phyloP scores from a whole-genome alignment of 768 basidiomycete genomes.

The Paxillus ammoniavirescens region DNA sequence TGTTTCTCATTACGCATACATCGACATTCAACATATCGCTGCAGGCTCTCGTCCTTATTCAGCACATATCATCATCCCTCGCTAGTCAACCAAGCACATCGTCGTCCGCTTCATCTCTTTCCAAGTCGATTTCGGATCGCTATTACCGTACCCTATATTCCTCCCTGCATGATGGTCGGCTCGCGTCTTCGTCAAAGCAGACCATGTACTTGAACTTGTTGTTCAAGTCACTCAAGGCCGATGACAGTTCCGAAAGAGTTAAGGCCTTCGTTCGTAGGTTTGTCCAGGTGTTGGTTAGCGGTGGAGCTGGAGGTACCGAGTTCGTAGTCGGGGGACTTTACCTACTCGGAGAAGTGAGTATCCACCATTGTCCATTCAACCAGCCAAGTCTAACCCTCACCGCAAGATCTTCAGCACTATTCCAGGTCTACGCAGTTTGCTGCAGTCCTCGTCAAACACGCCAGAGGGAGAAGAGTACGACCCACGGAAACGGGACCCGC shows the following conservation, averaged over 20 bases:
- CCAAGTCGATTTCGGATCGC: slow-evolving; percentile 56
- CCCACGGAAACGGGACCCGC: slow-evolving; percentile 85
- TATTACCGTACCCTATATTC: slow-evolving; percentile 86
- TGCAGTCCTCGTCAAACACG: slow-evolving; percentile 34
- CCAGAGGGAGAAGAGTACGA: slow-evolving; percentile 58
- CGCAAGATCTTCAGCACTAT: slow-evolving; percentile 50
- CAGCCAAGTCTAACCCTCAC: neutral
- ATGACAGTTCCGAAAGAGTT: slow-evolving; percentile 55
- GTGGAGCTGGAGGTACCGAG: slow-evolving; percentile 73
- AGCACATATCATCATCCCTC: slow-evolving; percentile 70
- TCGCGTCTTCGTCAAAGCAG: slow-evolving; percentile 85
- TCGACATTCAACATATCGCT: slow-evolving; percentile 97
- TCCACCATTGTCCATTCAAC: neutral
- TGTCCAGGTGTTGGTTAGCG: slow-evolving; percentile 72
- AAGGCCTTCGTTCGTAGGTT: slow-evolving; percentile 83
- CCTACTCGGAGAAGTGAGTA: slow-evolving; percentile 80
- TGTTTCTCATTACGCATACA: slow-evolving; percentile 92
- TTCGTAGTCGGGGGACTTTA: slow-evolving; percentile 89
- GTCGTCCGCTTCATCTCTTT: slow-evolving; percentile 36
- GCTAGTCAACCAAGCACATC: slow-evolving; percentile 38
- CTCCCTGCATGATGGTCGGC: slow-evolving; percentile 81
- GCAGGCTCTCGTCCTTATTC: slow-evolving; percentile 86
- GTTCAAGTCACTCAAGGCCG: slow-evolving; percentile 85
- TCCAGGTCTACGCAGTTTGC: slow-evolving; percentile 44
- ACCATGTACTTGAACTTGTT: slow-evolving; percentile 95